A percentile compares a stretch with the other conserved stretches of the same genome.
phyloP scores from a whole-genome alignment of 768 basidiomycete species.

The Pleurotus citrinopileatus region DNA sequence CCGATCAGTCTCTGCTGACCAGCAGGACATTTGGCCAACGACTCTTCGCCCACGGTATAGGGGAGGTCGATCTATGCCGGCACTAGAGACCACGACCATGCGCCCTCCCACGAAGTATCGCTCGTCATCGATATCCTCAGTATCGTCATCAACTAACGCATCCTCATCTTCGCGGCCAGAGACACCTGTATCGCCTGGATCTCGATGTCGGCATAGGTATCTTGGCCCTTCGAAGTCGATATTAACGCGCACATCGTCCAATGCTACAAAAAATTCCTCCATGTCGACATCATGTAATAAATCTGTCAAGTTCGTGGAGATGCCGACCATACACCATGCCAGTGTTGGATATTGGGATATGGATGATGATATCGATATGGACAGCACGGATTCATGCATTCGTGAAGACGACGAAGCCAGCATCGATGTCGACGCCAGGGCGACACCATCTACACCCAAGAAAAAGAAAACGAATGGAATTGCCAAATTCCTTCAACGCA shows the following conservation, averaged over 20 bases:
- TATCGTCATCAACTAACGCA: constrained; percentile 12
- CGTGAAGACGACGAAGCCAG: constrained; percentile 9
- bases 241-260: constrained; percentile 39
- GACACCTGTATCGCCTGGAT: constrained; percentile 1
- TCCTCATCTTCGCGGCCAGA: constrained; percentile 2
- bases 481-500: constrained; percentile 29
- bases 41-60: constrained; percentile 33
- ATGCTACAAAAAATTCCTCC: constrained; percentile 27
- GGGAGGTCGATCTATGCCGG: constrained; percentile 28
- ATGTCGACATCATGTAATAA: constrained; percentile 31
- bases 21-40: constrained; percentile 34
- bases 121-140: constrained; percentile 30
- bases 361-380: constrained; percentile 13
- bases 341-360: constrained; percentile 28
- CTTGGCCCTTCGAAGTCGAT: constrained; percentile 37
- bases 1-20: constrained; percentile 1
- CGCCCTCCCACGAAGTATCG: constrained; percentile 17
- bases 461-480: background rate
- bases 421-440: constrained; percentile 7
- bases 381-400: constrained; percentile 13
- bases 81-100: constrained; percentile 31
- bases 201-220: background rate
- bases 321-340: constrained; percentile 57
- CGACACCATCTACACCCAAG: background rate
- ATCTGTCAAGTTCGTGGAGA: constrained; percentile 71